Evolutionary conservation across 768 basidiomycete genomes (phyloP).

Genomic region (Lactarius deliciosus): DNA sequence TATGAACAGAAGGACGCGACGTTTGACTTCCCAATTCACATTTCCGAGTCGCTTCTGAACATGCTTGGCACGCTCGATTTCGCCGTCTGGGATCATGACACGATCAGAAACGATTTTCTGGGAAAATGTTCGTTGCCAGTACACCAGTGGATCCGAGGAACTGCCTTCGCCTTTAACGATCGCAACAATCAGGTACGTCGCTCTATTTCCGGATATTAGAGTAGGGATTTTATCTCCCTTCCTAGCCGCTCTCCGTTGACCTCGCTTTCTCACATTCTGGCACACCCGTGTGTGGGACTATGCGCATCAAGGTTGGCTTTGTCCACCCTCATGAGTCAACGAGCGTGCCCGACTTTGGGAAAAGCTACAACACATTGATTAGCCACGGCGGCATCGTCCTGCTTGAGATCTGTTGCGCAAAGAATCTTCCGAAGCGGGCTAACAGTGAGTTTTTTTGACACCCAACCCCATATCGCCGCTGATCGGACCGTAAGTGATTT

Average conservation of each 20-base stretch:
- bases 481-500: too few species aligned
- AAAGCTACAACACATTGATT: not conserved
- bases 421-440: conserved; percentile 46
- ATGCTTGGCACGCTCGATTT: too few species aligned
- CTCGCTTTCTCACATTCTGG: not conserved
- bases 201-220: not conserved
- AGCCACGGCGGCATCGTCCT: not conserved
- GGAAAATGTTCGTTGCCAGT: too few species aligned
- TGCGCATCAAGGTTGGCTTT: not conserved
- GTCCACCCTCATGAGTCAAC: not conserved
- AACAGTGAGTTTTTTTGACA: conserved; percentile 38
- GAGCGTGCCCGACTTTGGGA: not conserved
- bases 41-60: too few species aligned
- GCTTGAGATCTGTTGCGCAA: too few species aligned
- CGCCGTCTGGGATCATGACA: too few species aligned
- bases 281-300: not conserved
- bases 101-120: too few species aligned
- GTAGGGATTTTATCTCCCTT: not conserved
- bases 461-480: too few species aligned
- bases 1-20: too few species aligned
- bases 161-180: too few species aligned
- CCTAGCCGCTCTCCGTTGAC: not conserved
- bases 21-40: too few species aligned
- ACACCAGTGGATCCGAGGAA: too few species aligned
- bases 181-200: not conserved